Base-by-base conservation (phyloP, 75 land plant species). In the Sequoiadendron giganteum region DNA sequence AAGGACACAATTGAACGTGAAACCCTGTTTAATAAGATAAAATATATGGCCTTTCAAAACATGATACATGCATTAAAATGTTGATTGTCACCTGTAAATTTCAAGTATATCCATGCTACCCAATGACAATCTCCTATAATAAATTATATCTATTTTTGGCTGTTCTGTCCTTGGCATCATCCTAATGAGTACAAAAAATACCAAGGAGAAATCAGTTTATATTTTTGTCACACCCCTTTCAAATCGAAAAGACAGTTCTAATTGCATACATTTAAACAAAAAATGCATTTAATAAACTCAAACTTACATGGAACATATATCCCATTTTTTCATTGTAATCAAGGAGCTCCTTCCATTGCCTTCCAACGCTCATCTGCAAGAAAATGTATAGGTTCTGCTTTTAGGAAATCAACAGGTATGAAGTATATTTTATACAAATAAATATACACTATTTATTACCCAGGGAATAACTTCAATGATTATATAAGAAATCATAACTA, bases 311-410 rank as follows among this genome's bases (percentile, higher is more conserved):
- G 45, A 94, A 79, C 42, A 94, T 86, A 77, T 88, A 94, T 30
- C 91, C 90, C 30, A 94, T 92, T 61, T 58, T 91, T 39, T 94
- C 95, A 83, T 88, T 90, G 89, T 85, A 89, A 52, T 94, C 93
- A 78, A 94, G 89, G n/a, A 92, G 76, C 80, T 90, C 92, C 89
- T 94, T 94, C 95, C 93, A 94, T 81, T 93, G 95, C 92, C 75
- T 92, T 79, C 93, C 95, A 88, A 94, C 92, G 89, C 91, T 94
- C 36, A 90, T 86, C 95, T 93, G 95, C 16, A 82, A 75, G 32
- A 68, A 43, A 32, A 87, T 11, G 8, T 47, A 87, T 30, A 82
- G 16, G 38, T 39, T 65, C 70, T 34, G 77, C 77, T 75, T 30
- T 75, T 75, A 75, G 77, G 16, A 75, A 75, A 75, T 10, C 14